Conservation (phyloP, 192 early-diverging fungal genomes). For the Cetraspora pellucida region DNA sequence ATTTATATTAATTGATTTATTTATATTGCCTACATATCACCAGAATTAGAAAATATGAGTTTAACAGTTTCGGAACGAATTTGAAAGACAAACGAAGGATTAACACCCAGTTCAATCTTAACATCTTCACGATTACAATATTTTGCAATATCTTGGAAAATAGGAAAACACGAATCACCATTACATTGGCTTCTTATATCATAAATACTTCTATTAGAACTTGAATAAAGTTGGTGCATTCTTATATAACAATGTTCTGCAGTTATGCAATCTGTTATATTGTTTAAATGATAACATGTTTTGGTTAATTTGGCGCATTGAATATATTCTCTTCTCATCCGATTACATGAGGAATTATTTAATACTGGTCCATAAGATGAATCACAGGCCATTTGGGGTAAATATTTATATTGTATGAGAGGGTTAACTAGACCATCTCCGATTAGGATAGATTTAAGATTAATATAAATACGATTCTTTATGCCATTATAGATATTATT, state of each 20-base stretch:
- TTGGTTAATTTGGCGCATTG: conserved; percentile 75
- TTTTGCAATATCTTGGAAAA: conserved; percentile 74
- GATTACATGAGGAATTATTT: conserved; percentile 66
- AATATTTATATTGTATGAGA: conserved; percentile 85
- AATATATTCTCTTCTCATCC: conserved; percentile 72
- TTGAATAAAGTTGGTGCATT: no score
- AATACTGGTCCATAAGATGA: conserved; percentile 78
- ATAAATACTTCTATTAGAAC: conserved; percentile 89
- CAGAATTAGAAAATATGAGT: conserved; percentile 81
- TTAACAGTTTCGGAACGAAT: conserved; percentile 79
- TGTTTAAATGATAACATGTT: conserved; percentile 84
- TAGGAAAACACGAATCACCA: conserved; percentile 84
- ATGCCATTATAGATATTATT: conserved; percentile 54
- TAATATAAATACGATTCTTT: conserved; percentile 52
- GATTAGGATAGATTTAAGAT: conserved; percentile 77
- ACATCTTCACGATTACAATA: conserved; percentile 83
- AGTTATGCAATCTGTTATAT: conserved; percentile 78
- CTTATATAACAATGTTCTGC: conserved; percentile 87
- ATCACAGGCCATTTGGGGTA: conserved; percentile 75
- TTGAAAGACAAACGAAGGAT: conserved; percentile 57
- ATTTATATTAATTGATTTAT: neutral
- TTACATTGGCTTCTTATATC: conserved; percentile 90
- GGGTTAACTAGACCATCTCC: conserved; percentile 94
- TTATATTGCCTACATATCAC: conserved; percentile 62
- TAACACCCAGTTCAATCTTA: conserved; percentile 75